phyloP scores from a whole-genome alignment of 495 filamentous ascomycete species.

The Apiosordaria backusii region DNA sequence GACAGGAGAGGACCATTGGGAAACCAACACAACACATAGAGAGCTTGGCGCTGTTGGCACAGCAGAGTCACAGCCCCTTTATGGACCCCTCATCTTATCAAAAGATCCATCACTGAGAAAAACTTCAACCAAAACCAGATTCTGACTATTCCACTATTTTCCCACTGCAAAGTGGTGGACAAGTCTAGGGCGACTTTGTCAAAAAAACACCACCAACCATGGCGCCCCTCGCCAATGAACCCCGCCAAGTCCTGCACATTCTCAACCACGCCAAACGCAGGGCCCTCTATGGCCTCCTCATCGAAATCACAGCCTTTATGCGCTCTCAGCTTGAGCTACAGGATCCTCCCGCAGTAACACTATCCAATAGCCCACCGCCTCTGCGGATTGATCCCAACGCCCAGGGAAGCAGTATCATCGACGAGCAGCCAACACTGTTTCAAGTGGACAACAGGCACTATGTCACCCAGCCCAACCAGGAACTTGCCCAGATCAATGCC shows the following conservation, averaged over 20 bases:
- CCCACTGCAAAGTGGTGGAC: not conserved
- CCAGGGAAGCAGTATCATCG: slow-evolving; percentile 14
- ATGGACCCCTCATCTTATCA: not conserved
- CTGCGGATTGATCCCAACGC: slow-evolving; percentile 17
- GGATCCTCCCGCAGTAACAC: not conserved
- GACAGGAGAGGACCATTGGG: not conserved
- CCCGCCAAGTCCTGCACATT: slow-evolving; percentile 42
- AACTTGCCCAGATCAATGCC: slow-evolving; percentile 31
- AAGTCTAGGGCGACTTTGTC: not conserved
- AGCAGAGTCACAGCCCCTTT: not conserved
- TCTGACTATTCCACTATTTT: not conserved
- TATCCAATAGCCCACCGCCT: not conserved
- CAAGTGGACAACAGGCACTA: not conserved
- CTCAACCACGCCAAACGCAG: slow-evolving; percentile 42
- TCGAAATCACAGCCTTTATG: slow-evolving; percentile 40
- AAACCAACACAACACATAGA: not conserved
- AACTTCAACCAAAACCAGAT: not conserved
- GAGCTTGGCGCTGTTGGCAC: too few species aligned
- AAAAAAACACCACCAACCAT: slow-evolving; percentile 23
- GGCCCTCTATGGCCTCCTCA: slow-evolving; percentile 39
- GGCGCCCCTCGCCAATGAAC: slow-evolving; percentile 45
- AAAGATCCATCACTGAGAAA: not conserved
- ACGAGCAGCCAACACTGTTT: not conserved
- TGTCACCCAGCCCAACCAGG: slow-evolving; percentile 24
- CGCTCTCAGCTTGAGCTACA: slow-evolving; percentile 39